Conservation (phyloP, 2,329 filamentous ascomycete genomes). For the Aspergillus sp. region DNA sequence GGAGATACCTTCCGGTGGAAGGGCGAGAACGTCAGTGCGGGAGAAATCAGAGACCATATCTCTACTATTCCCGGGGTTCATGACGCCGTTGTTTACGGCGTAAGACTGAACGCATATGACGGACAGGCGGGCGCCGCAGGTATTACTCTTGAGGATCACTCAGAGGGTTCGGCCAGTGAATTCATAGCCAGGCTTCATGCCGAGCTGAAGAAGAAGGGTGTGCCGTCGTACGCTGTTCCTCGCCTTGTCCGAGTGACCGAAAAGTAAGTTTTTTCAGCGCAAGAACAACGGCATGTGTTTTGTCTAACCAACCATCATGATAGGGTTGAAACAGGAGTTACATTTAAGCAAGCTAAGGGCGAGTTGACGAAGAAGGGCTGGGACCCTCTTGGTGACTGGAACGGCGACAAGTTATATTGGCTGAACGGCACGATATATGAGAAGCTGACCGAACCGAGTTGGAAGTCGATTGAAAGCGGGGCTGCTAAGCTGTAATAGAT, state of each 20-base stretch:
- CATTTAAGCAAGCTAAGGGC: slow-evolving; percentile 52
- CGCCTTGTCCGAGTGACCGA: slow-evolving; percentile 48
- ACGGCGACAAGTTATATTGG: slow-evolving; percentile 45
- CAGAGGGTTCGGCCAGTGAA: slow-evolving; percentile 25
- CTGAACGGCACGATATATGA: slow-evolving; percentile 43
- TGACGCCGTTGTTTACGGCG: slow-evolving; percentile 48
- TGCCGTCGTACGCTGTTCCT: slow-evolving; percentile 49
- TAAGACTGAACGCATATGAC: slow-evolving; percentile 46
- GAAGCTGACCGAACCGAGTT: slow-evolving; percentile 38
- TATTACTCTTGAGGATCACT: slow-evolving; percentile 42
- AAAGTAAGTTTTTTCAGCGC: slow-evolving; percentile 35
- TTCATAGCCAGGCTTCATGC: slow-evolving; percentile 42
- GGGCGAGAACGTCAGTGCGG: slow-evolving; percentile 49
- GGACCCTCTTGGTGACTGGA: slow-evolving; percentile 33
- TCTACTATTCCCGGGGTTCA: slow-evolving; percentile 40
- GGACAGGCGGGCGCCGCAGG: slow-evolving; percentile 50
- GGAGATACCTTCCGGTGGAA: slow-evolving; percentile 43
- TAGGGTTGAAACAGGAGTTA: slow-evolving; percentile 48
- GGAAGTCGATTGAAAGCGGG: slow-evolving; percentile 44
- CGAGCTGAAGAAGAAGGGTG: slow-evolving; percentile 43
- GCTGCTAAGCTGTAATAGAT: slow-evolving; percentile 41
- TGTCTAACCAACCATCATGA: neutral
- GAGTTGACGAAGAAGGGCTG: slow-evolving; percentile 45
- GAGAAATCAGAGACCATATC: slow-evolving; percentile 47
- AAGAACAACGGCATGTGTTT: neutral